Evolutionary conservation across 257 asterid genomes (phyloP).

Genomic region (Nicotiana paniculata): DNA sequence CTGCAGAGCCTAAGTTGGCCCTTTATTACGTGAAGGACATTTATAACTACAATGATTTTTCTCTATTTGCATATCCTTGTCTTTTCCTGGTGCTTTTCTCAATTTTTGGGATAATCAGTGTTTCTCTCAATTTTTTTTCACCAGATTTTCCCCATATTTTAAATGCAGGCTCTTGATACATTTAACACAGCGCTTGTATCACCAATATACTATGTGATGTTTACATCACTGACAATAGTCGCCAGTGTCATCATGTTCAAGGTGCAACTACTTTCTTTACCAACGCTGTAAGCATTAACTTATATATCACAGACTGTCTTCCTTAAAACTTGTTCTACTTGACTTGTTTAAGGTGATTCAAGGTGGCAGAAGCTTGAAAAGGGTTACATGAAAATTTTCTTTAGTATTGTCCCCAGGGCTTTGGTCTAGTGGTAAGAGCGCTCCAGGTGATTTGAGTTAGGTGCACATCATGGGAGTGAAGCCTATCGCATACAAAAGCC

Average conservation of each 20-base stretch:
- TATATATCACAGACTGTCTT: not conserved
- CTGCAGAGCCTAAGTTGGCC: not conserved
- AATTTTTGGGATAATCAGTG: not conserved
- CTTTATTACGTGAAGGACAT: not conserved
- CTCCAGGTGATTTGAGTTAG: no score
- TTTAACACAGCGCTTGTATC: slow-evolving; percentile 35
- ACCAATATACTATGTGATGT: slow-evolving; percentile 35
- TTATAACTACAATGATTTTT: not conserved
- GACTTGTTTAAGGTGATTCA: not conserved
- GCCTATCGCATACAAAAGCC: no score
- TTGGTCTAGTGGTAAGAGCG: no score
- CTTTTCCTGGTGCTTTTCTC: not conserved
- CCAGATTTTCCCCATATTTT: not conserved
- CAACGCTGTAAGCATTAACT: not conserved
- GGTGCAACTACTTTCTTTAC: slow-evolving; percentile 16
- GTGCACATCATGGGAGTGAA: no score
- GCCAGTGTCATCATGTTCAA: slow-evolving; percentile 40
- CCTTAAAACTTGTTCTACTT: not conserved
- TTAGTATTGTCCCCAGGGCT: not conserved
- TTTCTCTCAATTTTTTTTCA: not conserved
- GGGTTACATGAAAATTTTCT: not conserved
- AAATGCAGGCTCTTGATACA: slow-evolving; percentile 36
- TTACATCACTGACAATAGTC: slow-evolving; percentile 30
- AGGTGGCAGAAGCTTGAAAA: not conserved
- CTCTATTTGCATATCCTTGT: not conserved